Evolutionary conservation across 2,329 filamentous ascomycete genomes (phyloP).

Genomic region (Cladosporium sp.): DNA sequence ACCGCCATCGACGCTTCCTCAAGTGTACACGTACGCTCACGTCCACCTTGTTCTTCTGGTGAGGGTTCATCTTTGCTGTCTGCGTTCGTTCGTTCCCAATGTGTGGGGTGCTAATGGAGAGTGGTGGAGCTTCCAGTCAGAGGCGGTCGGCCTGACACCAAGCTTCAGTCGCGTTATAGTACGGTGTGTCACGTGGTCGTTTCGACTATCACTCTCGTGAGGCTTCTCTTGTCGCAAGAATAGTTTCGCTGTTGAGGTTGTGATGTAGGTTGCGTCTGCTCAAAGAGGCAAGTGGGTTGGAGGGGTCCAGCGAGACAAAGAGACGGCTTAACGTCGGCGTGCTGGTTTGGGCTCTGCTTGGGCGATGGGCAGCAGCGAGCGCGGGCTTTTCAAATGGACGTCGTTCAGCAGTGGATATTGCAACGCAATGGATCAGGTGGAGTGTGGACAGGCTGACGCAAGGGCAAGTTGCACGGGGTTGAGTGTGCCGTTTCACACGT

Average conservation of each 20-base stretch:
- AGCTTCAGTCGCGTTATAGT: slow-evolving; percentile 1
- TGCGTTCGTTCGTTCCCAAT: neutral
- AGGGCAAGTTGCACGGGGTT: slow-evolving; percentile 15
- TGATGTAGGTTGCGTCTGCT: slow-evolving; percentile 3
- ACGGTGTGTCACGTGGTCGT: neutral
- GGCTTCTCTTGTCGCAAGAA: neutral
- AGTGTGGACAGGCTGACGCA: slow-evolving; percentile 5
- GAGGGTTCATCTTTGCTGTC: slow-evolving; percentile 73
- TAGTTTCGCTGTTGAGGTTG: neutral
- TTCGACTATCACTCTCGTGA: neutral
- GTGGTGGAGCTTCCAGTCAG: slow-evolving; percentile 6
- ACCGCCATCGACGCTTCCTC: slow-evolving; percentile 11
- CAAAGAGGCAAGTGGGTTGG: slow-evolving; percentile 20
- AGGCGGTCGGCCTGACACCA: slow-evolving; percentile 8
- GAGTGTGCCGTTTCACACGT: slow-evolving; percentile 10
- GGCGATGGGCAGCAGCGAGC: neutral
- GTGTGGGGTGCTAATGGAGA: neutral
- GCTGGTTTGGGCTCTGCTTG: neutral
- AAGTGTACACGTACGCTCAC: slow-evolving; percentile 70
- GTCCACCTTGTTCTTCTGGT: slow-evolving; percentile 98
- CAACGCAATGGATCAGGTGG: neutral
- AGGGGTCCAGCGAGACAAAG: slow-evolving; percentile 18
- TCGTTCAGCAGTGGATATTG: neutral
- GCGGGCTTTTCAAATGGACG: neutral
- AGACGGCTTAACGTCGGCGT: slow-evolving; percentile 15